Evolutionary conservation across 1,284 basidiomycete genomes (phyloP), one percentile per base, ranked within the genome.

Genomic region (Sporisorium iseilematis-ciliati): DNA sequence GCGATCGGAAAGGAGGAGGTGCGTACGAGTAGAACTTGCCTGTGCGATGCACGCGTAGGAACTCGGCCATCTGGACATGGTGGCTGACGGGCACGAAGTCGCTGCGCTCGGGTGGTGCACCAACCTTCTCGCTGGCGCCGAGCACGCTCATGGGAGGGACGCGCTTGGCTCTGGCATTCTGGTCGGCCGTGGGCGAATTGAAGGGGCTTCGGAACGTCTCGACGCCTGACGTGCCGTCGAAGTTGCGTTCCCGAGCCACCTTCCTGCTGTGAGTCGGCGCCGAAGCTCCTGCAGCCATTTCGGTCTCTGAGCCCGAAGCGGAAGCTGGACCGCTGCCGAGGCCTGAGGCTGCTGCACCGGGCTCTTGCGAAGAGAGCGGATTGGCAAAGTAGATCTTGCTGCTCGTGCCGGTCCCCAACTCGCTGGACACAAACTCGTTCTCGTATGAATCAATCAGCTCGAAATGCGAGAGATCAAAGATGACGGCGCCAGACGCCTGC

Each of bases 391-490:
- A 81, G 60, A 81, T 69, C 60, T 82, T 81, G 65, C 75, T 75
- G 60, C 67, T 75, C 21, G 75, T 89, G 20, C 64, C 65, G 7
- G 59, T 60, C 29, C 75, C 74, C 2, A 63, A 56, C 25, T 69
- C 72, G 56, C 52, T 62, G 31, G 72, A 58, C 10, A 53, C 46
- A 49, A 65, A 64, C 81, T 93, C 91, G 0, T 89, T 86, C 65
- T 88, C 89, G 80, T 91, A 88, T 0, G 91, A 89, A 85, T 95
- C 93, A 40, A 93, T 87, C 35, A 94, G 91, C 83, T 97, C 93
- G 77, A 93, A 93, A 79, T 94, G 92, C 20, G 92, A 92, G 51
- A 97, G 91, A 85, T 97, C 95, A 87, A 97, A 85, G 58, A 98
- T 92, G 65, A 95, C 88, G 46, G 94, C 93, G 38, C 93, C 94